phyloP scores from a whole-genome alignment of 495 filamentous ascomycete genomes.

The Neurospora sp. region DNA sequence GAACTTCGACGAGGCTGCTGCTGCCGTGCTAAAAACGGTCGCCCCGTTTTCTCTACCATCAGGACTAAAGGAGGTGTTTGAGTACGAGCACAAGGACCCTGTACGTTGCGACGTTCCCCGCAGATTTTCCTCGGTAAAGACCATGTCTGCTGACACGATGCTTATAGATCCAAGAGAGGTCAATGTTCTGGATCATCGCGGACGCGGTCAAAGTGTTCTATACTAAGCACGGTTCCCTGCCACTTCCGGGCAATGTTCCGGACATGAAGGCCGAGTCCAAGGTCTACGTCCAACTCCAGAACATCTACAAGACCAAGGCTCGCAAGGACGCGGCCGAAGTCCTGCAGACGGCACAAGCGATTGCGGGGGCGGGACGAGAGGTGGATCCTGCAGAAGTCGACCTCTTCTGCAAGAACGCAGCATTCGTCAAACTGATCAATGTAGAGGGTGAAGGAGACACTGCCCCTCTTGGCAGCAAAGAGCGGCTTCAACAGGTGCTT shows the following conservation, averaged over 20 bases:
- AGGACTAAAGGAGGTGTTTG: conserved; percentile 67
- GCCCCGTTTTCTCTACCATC: conserved; percentile 48
- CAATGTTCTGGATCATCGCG: conserved; percentile 84
- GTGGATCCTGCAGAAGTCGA: conserved; percentile 74
- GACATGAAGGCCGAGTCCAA: conserved; percentile 97
- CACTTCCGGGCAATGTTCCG: conserved; percentile 77
- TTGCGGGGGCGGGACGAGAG: conserved; percentile 36
- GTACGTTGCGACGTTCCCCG: conserved; percentile 21
- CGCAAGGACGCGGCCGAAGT: conserved; percentile 73
- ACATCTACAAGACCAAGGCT: conserved; percentile 87
- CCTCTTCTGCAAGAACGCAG: conserved; percentile 90
- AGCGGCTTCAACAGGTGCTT: conserved; percentile 20
- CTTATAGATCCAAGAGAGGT: conserved; percentile 29
- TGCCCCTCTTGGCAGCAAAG: conserved; percentile 6
- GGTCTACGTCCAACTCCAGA: conserved; percentile 87
- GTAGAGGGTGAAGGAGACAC: conserved; percentile 18
- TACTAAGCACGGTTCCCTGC: conserved; percentile 55
- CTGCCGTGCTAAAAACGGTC: conserved; percentile 77
- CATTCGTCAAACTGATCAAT: conserved; percentile 80
- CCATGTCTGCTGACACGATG: conserved; percentile 6
- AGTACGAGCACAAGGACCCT: conserved; percentile 40
- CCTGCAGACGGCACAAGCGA: conserved; percentile 50
- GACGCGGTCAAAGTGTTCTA: conserved; percentile 71
- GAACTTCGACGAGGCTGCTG: conserved; percentile 90
- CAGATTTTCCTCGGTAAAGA: conserved; percentile 6